Evolutionary conservation across 2,329 filamentous ascomycete genomes (phyloP), one percentile per base, ranked within the genome.

Genomic region (Blumeriella jaapii): DNA sequence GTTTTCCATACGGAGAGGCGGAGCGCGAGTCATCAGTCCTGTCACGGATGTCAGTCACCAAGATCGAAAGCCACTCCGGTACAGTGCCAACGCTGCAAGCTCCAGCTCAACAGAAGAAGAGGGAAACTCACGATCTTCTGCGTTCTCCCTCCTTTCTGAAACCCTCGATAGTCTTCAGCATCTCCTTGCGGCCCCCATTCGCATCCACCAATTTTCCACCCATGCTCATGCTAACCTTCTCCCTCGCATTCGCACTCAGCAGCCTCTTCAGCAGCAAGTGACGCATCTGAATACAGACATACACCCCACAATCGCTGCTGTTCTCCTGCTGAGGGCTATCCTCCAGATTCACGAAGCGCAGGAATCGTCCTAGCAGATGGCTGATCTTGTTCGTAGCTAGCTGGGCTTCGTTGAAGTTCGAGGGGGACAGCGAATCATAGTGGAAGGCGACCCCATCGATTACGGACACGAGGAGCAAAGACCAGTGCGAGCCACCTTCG

Each of bases 401-500:
- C 32, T 71, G 68, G 1, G 84, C 91, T 46, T 93, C 82, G 26
- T 68, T 62, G 41, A 74, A 71, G 59, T 98, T 96, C 24, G 74
- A 71, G 2, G 78, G 76, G 2, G 73, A 71, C 16, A 96, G 67
- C 1, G 81, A 89, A 61, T 98, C 91, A 62, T 98, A 98, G 64
- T 98, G 91, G 59, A 98, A 98, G 0, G 89, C 84, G 2, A 94
- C 77, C 6, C 84, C 78, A 55, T 98, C 91, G 31, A 93, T 76
- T 25, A 86, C 71, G 9, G 79, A 86, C 19, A 98, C 87, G 2
- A 98, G 72, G 1, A 98, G 74, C 0, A 98, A 65, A 0, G 85
- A 93, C 91, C 91, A 98, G 58, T 98, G 91, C 3, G 81, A 82
- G 24, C 91, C 91, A 25, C 83, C 85, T 61, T 95, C 87, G n/a